A percentile compares a stretch with the other conserved stretches of the same genome.
Conservation (phyloP, 2,329 filamentous ascomycete species). For the Helminthosporium solani region DNA sequence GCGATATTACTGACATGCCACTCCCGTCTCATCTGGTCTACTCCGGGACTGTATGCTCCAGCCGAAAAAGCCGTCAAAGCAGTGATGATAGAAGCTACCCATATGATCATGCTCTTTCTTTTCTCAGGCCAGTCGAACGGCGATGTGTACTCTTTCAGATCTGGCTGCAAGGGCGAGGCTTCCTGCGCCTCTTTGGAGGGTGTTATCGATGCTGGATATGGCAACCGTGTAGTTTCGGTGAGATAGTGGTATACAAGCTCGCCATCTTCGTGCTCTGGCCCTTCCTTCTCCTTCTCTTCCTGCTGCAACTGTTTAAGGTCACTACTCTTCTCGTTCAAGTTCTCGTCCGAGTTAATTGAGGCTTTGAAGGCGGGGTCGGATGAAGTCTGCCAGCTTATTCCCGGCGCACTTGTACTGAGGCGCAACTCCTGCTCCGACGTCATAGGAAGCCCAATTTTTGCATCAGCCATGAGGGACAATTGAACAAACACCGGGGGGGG, state of each 20-base stretch:
- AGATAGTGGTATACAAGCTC: constrained; percentile 61
- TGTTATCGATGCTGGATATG: constrained; percentile 46
- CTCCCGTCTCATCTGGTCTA: constrained; percentile 63
- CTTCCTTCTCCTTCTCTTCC: too few relatives aligned
- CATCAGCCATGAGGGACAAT: constrained; percentile 36
- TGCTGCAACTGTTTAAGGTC: constrained; percentile 3
- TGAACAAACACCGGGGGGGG: constrained; percentile 4
- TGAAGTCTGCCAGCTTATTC: constrained; percentile 28
- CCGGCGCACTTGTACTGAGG: constrained; percentile 16
- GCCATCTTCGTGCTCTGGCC: constrained; percentile 11
- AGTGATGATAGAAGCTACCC: constrained; percentile 74
- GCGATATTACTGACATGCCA: constrained; percentile 67
- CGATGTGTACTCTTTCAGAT: constrained; percentile 65
- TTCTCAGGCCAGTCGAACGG: constrained; percentile 71
- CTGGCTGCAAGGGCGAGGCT: constrained; percentile 59
- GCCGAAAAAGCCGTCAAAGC: constrained; percentile 77
- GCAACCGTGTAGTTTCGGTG: constrained; percentile 61
- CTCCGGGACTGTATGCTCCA: constrained; percentile 74
- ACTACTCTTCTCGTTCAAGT: constrained; percentile 19
- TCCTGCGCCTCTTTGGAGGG: constrained; percentile 34
- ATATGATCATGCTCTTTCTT: constrained; percentile 70
- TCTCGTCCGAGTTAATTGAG: constrained; percentile 6
- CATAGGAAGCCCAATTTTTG: constrained; percentile 38
- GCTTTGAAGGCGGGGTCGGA: constrained; percentile 11
- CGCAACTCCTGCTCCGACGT: constrained; percentile 19